Conservation (phyloP, 1,284 basidiomycete species). For the Tetrapyrgos nigripes region DNA sequence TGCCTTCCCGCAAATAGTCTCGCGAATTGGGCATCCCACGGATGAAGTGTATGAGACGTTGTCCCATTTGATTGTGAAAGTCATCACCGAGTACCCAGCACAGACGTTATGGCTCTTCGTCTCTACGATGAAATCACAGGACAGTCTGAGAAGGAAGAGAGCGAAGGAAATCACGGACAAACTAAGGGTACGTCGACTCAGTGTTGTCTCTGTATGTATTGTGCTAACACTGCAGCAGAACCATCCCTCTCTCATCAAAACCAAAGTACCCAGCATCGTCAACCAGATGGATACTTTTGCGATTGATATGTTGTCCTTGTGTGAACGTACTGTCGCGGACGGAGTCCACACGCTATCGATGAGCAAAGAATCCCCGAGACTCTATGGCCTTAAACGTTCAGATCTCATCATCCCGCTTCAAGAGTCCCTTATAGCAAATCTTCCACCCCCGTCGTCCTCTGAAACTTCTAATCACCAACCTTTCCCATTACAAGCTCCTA, state of each 20-base stretch:
- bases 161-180: constrained; percentile 71
- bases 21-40: constrained; percentile 87
- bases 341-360: constrained; percentile 59
- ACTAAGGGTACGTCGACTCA: constrained; percentile 61
- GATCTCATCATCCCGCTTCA: constrained; percentile 90
- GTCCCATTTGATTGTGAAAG: constrained; percentile 72
- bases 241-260: constrained; percentile 44
- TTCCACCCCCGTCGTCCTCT: constrained; percentile 77
- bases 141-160: constrained; percentile 64
- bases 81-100: constrained; percentile 86
- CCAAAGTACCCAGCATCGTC: constrained; percentile 59
- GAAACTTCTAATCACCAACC: constrained; percentile 74
- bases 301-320: constrained; percentile 71
- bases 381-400: constrained; percentile 67
- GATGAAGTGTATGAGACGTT: constrained; percentile 72
- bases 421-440: constrained; percentile 88
- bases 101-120: constrained; percentile 96
- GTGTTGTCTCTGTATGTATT: background rate
- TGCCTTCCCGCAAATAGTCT: constrained; percentile 97
- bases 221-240: constrained; percentile 30
- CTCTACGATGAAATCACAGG: constrained; percentile 88
- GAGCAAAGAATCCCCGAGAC: constrained; percentile 66
- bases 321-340: constrained; percentile 62
- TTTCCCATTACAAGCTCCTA: constrained; percentile 82
- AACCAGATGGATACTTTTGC: constrained; percentile 65